Evolutionary conservation across 73 alveolate species (phyloP), one percentile per base, ranked within the genome.

Genomic region (Tetrahymena malaccensis): DNA sequence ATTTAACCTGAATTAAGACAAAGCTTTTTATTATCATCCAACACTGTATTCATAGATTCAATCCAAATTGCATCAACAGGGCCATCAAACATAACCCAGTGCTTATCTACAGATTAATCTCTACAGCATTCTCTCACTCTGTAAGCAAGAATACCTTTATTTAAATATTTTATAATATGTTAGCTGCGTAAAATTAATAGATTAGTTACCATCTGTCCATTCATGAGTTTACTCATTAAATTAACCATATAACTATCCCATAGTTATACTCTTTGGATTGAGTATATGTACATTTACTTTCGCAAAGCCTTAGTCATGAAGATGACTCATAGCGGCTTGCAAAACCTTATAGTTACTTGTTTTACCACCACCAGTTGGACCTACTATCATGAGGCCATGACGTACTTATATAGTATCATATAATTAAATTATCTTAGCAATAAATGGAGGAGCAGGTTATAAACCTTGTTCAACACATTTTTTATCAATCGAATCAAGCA

Each of bases 41-140:
- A 97, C 57, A 99, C 99, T 1, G 99, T 99, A 94, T 99, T 99
- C 99, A 99, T 99, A 96, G 97, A 97, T 96, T 98, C 99, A 56
- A 99, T 98, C 99, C 99, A 99, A 43, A 98, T 94, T 27, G 99
- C 98, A 97, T 98, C 99, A 16, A 98, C 99, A 22, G 99, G 99
- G 9, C 99, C 99, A 97, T 99, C 99, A 94, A 99, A 99, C 98
- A 99, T 96, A 43, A 99, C 99, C 99, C 99, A 97, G 94, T 98
- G 99, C 96, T 96, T 98, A 11, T 98, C 98, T 83, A 96, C 85
- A 3, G 98, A 96, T 55, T 97, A 89, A 85, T 98, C 99, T 95
- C 97, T 98, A 55, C 98, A 98, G 94, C 98, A 97, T 94, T 98
- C 99, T 94, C 97, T 97, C 15, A 98, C 99, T 95, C 98, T 95